These are phyloP conservation scores for Botryobasidium botryosum DNA, from an alignment of 768 basidiomycete species.

Conservation along the genomic window DNA sequence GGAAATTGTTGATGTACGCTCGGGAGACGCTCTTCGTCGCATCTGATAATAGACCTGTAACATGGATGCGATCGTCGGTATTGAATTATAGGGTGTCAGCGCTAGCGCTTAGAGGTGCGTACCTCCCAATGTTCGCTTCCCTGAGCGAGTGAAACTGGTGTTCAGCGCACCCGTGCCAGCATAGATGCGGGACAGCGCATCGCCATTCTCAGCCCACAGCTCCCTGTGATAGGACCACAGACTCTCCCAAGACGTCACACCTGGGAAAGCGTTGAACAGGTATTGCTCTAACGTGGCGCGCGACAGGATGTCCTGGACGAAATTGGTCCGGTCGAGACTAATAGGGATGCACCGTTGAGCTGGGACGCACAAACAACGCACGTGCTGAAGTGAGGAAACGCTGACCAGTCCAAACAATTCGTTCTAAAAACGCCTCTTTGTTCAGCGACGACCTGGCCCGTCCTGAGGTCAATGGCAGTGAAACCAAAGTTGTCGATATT, in stretches of 20 bases:
- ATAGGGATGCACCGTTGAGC: neutral
- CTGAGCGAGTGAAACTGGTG: constrained; percentile 87
- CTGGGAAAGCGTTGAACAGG: constrained; percentile 55
- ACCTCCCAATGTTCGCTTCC: constrained; percentile 87
- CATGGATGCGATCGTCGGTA: neutral
- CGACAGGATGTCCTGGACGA: constrained; percentile 89
- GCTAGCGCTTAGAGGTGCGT: no score
- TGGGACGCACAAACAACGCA: neutral
- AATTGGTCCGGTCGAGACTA: constrained; percentile 93
- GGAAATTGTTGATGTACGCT: constrained; percentile 96
- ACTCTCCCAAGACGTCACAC: constrained; percentile 48
- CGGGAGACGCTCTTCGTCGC: constrained; percentile 92
- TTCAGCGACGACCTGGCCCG: constrained; percentile 60
- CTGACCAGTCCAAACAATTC: constrained; percentile 88
- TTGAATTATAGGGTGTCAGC: neutral
- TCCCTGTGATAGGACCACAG: constrained; percentile 84
- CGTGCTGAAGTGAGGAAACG: constrained; percentile 13
- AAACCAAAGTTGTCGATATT: constrained; percentile 72
- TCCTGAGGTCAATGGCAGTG: constrained; percentile 52
- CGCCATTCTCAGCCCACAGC: constrained; percentile 95
- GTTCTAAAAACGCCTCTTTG: constrained; percentile 88
- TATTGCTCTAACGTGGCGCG: constrained; percentile 68
- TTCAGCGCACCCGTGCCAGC: constrained; percentile 71
- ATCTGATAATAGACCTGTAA: constrained; percentile 71
- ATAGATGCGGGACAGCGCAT: constrained; percentile 84